phyloP scores from a whole-genome alignment of 495 filamentous ascomycete genomes.

The Pyrenula massariospora region DNA sequence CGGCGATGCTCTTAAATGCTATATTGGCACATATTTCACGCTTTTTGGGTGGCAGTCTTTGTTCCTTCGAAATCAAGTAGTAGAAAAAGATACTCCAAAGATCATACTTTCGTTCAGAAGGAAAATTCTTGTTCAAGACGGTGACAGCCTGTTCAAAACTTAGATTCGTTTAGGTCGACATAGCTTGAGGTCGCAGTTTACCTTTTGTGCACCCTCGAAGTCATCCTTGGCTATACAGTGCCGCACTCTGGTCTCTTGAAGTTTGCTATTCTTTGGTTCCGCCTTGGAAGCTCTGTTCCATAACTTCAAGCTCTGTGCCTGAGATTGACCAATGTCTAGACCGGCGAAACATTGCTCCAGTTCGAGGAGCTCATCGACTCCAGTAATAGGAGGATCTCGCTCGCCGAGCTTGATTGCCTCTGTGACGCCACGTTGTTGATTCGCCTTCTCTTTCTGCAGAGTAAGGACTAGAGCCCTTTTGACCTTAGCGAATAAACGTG shows the following conservation, averaged over 20 bases:
- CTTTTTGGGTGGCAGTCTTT: slow-evolving; percentile 31
- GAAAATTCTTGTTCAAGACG: slow-evolving; percentile 46
- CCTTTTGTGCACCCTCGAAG: slow-evolving; percentile 49
- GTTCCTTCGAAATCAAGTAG: slow-evolving; percentile 25
- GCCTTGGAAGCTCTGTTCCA: slow-evolving; percentile 47
- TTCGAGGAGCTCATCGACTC: slow-evolving; percentile 38
- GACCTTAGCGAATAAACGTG: slow-evolving; percentile 17
- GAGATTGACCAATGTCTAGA: slow-evolving; percentile 17
- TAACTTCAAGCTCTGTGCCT: slow-evolving; percentile 21
- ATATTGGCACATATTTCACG: slow-evolving; percentile 43
- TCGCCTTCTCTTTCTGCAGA: slow-evolving; percentile 28
- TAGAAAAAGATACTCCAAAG: slow-evolving; percentile 47
- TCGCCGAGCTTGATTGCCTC: slow-evolving; percentile 35
- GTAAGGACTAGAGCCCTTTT: slow-evolving; percentile 41
- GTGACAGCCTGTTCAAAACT: slow-evolving; percentile 35
- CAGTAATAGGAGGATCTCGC: slow-evolving; percentile 33
- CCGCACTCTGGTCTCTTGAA: slow-evolving; percentile 44
- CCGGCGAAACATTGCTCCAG: slow-evolving; percentile 23
- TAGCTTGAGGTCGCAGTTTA: slow-evolving; percentile 10
- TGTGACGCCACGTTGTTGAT: slow-evolving; percentile 28
- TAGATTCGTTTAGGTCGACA: not conserved
- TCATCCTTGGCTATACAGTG: slow-evolving; percentile 32
- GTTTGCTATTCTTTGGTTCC: slow-evolving; percentile 33
- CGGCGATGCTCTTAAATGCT: slow-evolving; percentile 47
- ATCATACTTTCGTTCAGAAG: slow-evolving; percentile 42